phyloP scores from a whole-genome alignment of 192 early-diverging fungal species.

The Cetraspora pellucida region DNA sequence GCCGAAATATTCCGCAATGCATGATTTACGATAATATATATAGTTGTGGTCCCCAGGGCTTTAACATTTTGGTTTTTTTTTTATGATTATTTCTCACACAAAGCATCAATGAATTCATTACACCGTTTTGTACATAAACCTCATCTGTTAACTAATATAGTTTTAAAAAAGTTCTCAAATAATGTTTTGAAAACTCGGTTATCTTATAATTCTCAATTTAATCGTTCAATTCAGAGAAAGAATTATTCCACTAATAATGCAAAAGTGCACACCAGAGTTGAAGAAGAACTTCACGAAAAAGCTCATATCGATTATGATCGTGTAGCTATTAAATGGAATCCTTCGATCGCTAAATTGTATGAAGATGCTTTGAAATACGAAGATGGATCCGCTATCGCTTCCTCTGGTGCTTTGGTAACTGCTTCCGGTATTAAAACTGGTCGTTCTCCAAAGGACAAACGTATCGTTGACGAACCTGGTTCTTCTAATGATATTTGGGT shows the following conservation, averaged over 20 bases:
- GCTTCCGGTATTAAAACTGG: conserved; percentile 92
- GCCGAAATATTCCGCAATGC: no score
- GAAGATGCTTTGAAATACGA: conserved; percentile 89
- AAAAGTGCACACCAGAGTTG: conserved; percentile 10
- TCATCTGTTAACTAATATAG: background rate
- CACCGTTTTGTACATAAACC: conserved; percentile 1
- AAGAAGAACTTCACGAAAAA: conserved; percentile 44
- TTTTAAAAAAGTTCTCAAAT: background rate
- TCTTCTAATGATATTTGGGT: conserved; percentile 89
- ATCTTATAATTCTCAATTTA: background rate
- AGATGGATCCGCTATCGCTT: conserved; percentile 85
- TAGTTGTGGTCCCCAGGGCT: background rate
- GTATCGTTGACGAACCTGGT: conserved; percentile 89
- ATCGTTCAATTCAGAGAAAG: background rate
- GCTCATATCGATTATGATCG: conserved; percentile 75
- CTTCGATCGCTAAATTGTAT: conserved; percentile 86
- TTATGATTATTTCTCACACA: no score
- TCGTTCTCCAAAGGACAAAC: conserved; percentile 94
- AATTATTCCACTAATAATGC: no score
- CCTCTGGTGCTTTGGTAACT: conserved; percentile 88
- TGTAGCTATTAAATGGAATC: conserved; percentile 82
- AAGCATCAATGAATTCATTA: conserved; percentile 4
- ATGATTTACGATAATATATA: no score
- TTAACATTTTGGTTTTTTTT: no score
- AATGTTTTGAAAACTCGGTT: background rate